These are phyloP conservation scores for Ascoidea rubescens DNA, from an alignment of 805 yeast genomes.

Conservation along the genomic window DNA sequence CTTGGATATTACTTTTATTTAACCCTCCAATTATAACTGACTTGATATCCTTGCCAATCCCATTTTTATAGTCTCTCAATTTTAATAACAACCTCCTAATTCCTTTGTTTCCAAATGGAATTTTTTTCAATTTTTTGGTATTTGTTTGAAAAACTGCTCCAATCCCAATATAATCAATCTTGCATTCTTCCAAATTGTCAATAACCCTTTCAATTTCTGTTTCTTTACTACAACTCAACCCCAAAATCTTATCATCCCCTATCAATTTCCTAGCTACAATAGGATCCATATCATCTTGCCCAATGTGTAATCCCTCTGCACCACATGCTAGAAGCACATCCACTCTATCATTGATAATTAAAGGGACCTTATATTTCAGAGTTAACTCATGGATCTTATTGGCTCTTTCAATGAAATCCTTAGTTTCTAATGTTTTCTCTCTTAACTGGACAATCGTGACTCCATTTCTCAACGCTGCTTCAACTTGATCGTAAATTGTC, in stretches of 20 bases:
- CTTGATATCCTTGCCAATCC: slow-evolving; percentile 23
- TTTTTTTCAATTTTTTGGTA: slow-evolving; percentile 47
- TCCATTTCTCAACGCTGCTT: slow-evolving; percentile 51
- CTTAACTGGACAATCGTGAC: slow-evolving; percentile 74
- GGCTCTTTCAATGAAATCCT: slow-evolving; percentile 54
- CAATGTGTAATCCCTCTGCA: slow-evolving; percentile 88
- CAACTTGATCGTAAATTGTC: slow-evolving; percentile 47
- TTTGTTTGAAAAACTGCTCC: slow-evolving; percentile 66
- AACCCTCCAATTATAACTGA: slow-evolving; percentile 79
- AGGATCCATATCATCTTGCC: slow-evolving; percentile 72
- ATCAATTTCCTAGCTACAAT: slow-evolving; percentile 41
- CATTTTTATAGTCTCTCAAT: slow-evolving; percentile 19
- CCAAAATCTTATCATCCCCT: slow-evolving; percentile 66
- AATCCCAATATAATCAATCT: slow-evolving; percentile 68
- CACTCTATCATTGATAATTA: slow-evolving; percentile 74
- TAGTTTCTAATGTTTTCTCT: slow-evolving; percentile 61
- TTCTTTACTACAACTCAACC: slow-evolving; percentile 55
- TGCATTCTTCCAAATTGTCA: slow-evolving; percentile 21
- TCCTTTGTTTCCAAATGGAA: slow-evolving; percentile 62
- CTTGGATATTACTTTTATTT: slow-evolving; percentile 44
- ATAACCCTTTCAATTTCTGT: slow-evolving; percentile 42
- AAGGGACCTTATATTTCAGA: slow-evolving; percentile 44
- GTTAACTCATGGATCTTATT: slow-evolving; percentile 47
- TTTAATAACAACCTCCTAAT: slow-evolving; percentile 37
- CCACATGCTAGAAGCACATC: slow-evolving; percentile 84